Percentiles rank a stretch among this genome's conserved stretches.
Conservation (phyloP, 2,329 filamentous ascomycete genomes). For the Botrytis pseudocinerea region DNA sequence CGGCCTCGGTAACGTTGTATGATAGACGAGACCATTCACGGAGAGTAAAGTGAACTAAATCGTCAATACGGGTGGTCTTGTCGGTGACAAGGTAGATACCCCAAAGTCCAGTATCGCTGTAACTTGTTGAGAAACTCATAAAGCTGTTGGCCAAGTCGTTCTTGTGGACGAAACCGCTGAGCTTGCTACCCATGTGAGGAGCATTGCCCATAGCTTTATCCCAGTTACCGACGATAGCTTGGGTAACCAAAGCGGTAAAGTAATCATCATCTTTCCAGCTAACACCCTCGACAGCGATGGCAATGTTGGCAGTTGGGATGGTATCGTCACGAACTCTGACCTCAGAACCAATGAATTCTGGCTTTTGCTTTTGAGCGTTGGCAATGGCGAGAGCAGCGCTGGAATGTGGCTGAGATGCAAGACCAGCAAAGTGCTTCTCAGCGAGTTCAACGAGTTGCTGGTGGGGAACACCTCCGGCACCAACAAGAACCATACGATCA, state of each 20-base stretch:
- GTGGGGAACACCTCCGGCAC: slow-evolving; percentile 91
- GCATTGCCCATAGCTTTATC: slow-evolving; percentile 98
- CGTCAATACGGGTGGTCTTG: slow-evolving; percentile 82
- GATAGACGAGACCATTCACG: slow-evolving; percentile 97
- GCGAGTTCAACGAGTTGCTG: slow-evolving; percentile 92
- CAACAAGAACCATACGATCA: slow-evolving; percentile 98
- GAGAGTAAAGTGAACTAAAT: slow-evolving; percentile 96
- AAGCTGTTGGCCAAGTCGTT: slow-evolving; percentile 98
- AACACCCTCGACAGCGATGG: slow-evolving; percentile 97
- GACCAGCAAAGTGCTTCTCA: slow-evolving; percentile 86
- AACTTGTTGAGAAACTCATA: slow-evolving; percentile 99
- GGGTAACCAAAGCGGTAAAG: slow-evolving; percentile 95
- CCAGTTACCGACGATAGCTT: slow-evolving; percentile 99
- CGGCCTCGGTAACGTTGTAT: slow-evolving; percentile 80
- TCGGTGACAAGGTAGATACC: slow-evolving; percentile 98
- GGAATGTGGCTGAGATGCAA: slow-evolving; percentile 75
- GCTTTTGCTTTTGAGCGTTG: slow-evolving; percentile 72
- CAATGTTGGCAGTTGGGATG: slow-evolving; percentile 94
- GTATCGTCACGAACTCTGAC: slow-evolving; percentile 94
- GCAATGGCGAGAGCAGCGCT: slow-evolving; percentile 71
- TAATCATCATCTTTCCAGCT: slow-evolving; percentile 99
- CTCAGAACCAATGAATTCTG: slow-evolving; percentile 95
- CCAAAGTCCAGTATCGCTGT: slow-evolving; percentile 99
- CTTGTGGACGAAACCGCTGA: slow-evolving; percentile 91
- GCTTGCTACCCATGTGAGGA: slow-evolving; percentile 95